Base-by-base conservation (phyloP, 495 filamentous ascomycete species). In the Trichoderma virens region DNA sequence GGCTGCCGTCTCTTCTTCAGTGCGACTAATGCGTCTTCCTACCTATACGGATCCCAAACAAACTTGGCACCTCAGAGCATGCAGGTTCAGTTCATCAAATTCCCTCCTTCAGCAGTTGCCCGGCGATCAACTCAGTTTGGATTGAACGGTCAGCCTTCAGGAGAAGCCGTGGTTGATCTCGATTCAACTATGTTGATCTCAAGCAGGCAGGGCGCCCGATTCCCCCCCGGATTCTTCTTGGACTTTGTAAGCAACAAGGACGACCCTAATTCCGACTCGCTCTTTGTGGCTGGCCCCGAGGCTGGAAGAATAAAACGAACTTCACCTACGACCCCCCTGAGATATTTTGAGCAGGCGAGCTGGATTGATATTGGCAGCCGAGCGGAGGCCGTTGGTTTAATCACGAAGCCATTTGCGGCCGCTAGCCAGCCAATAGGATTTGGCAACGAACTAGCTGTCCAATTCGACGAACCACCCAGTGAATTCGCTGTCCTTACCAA, bases 1-100 rank as follows among this genome's bases (percentile, higher is more conserved):
- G 94, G 94, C 13, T 96, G 91, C 71, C 87, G 94, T 20, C 84
- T 99, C 25, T 97, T 92, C 70, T 79, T 98, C 62, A 97, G 92
- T 70, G 92, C 93, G 6, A 96, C 93, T 2, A 87, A 88, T 45
- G 84, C 90, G 7, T 88, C 87, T 59, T 87, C 84, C 39, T 88
- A 86, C 64, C 88, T 86, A 73, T 78, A 80, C 6, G 77, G 83
- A 14, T 78, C 83, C 30, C 80, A 86, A 27, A 75, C 78, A 28
- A 81, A 74, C 51, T 82, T 78, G 64, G 85, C 92, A 0, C 93
- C 95, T 3, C 93, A 89, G 60, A 97, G 91, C 76, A 97, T 99
- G 92, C 93, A 97, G 72, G 86, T 97, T 25, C 90, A 95, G 67
- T 92, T 93, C 69, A 87, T 98, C 72, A 95, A 93, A 69, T 96